A percentile compares a stretch with the other conserved stretches of the same genome.
phyloP scores from a whole-genome alignment of 164 flowering plant species.

The Magnolia changhungtana region DNA sequence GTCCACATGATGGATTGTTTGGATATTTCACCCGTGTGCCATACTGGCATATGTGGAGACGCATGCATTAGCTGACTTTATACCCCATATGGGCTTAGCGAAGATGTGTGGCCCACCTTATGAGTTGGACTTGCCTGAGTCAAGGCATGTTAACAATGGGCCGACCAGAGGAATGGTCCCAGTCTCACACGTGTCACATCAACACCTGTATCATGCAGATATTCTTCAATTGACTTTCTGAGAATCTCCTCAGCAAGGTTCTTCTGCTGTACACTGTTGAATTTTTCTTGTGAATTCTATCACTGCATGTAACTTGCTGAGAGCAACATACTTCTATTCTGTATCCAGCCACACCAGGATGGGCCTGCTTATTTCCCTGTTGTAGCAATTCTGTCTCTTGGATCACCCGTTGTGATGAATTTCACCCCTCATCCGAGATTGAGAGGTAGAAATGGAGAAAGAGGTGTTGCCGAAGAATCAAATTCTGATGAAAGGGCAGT shows the following conservation, averaged over 20 bases:
- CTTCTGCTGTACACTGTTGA: background rate
- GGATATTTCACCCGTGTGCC: too few species aligned
- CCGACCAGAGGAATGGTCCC: too few species aligned
- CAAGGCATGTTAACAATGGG: too few species aligned
- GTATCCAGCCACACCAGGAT: conserved; percentile 85
- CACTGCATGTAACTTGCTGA: background rate
- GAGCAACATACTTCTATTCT: background rate
- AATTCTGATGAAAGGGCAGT: conserved; percentile 14
- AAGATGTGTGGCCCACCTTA: too few species aligned
- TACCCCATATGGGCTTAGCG: too few species aligned
- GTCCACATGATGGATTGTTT: too few species aligned
- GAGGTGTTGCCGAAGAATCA: conserved; percentile 8
- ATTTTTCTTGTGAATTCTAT: too few species aligned
- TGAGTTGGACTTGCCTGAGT: too few species aligned
- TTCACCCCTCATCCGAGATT: conserved; percentile 74
- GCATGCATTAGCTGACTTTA: too few species aligned
- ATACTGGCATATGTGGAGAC: too few species aligned
- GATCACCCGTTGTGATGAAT: conserved; percentile 86
- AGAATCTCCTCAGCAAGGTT: background rate
- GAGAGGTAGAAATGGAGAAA: conserved; percentile 6
- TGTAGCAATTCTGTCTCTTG: conserved; percentile 83
- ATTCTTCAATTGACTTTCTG: background rate
- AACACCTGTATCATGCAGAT: too few species aligned
- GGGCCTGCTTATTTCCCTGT: conserved; percentile 95
- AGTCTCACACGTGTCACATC: too few species aligned